A percentile compares a stretch with the other conserved stretches of the same genome.
phyloP scores from a whole-genome alignment of 2,329 filamentous ascomycete species.

The Neurospora sp. region DNA sequence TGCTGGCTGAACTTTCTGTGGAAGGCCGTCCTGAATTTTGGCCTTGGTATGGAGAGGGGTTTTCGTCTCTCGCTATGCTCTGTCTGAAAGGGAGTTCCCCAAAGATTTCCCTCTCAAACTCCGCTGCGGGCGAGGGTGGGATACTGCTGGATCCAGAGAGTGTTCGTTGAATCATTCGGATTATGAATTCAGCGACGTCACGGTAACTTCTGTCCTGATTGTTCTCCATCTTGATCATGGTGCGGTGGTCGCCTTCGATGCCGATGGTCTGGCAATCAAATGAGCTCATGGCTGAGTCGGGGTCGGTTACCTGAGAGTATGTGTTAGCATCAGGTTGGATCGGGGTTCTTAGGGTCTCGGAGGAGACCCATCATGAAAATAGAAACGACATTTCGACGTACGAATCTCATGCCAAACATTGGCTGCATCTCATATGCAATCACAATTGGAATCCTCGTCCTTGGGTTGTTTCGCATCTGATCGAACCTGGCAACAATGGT shows the following conservation, averaged over 20 bases:
- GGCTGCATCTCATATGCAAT: constrained; percentile 5
- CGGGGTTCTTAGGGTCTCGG: neutral
- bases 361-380: neutral
- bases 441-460: constrained; percentile 5
- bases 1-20: neutral
- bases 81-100: neutral
- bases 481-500: constrained; percentile 7
- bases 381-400: neutral
- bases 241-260: constrained; percentile 8
- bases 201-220: constrained; percentile 3
- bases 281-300: constrained; percentile 6
- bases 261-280: constrained; percentile 2
- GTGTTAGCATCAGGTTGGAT: neutral
- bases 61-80: neutral
- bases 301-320: constrained; percentile 3
- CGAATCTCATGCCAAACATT: constrained; percentile 4
- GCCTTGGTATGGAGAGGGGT: neutral
- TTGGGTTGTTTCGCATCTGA: constrained; percentile 4
- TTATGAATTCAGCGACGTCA: constrained; percentile 4
- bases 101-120: neutral
- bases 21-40: neutral
- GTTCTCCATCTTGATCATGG: constrained; percentile 8
- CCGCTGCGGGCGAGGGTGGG: neutral
- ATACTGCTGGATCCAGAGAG: constrained; percentile 2
- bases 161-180: constrained; percentile 7